A percentile compares a stretch with the other conserved stretches of the same genome.
Conservation (phyloP, 129 eudicot genomes). For the Pittosporum tobira region DNA sequence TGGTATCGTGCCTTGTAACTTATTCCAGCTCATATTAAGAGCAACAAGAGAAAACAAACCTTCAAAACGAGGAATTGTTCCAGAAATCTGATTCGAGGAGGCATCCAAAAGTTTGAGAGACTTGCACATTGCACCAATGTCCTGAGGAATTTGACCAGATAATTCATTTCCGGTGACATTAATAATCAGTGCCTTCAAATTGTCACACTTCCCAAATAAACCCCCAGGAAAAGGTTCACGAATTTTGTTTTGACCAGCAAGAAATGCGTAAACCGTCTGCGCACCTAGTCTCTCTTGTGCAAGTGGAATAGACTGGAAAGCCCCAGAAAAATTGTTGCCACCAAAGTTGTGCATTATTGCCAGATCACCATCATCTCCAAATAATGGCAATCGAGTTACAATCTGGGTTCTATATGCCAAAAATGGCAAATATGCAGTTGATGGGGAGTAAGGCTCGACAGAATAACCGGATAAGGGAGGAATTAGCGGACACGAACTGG, state of each 20-base stretch:
- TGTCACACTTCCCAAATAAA: conserved; percentile 47
- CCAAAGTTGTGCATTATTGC: conserved; percentile 54
- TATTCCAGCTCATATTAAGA: conserved; percentile 56
- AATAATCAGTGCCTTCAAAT: conserved; percentile 35
- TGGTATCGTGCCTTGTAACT: conserved; percentile 47
- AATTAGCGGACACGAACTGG: conserved; percentile 26
- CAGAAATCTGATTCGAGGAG: conserved; percentile 45
- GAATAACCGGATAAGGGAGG: conserved; percentile 6
- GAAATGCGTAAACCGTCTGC: conserved; percentile 53
- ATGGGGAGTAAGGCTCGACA: conserved; percentile 26
- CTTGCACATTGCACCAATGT: conserved; percentile 40
- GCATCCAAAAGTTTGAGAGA: conserved; percentile 40
- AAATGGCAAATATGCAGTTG: conserved; percentile 30
- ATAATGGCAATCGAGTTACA: conserved; percentile 22
- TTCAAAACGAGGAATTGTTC: conserved; percentile 48
- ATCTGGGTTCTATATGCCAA: conserved; percentile 25
- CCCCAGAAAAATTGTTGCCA: conserved; percentile 50
- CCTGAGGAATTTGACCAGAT: conserved; percentile 45
- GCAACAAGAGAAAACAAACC: conserved; percentile 40
- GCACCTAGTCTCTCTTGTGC: conserved; percentile 33
- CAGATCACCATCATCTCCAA: conserved; percentile 30
- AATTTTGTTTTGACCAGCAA: conserved; percentile 52
- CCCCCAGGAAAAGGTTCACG: conserved; percentile 45
- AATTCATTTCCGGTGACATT: conserved; percentile 48
- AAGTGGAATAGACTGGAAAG: conserved; percentile 37